Percentiles rank a stretch among this genome's conserved stretches.
phyloP scores from a whole-genome alignment of 768 basidiomycete genomes.

The Pulveroboletus sp. region DNA sequence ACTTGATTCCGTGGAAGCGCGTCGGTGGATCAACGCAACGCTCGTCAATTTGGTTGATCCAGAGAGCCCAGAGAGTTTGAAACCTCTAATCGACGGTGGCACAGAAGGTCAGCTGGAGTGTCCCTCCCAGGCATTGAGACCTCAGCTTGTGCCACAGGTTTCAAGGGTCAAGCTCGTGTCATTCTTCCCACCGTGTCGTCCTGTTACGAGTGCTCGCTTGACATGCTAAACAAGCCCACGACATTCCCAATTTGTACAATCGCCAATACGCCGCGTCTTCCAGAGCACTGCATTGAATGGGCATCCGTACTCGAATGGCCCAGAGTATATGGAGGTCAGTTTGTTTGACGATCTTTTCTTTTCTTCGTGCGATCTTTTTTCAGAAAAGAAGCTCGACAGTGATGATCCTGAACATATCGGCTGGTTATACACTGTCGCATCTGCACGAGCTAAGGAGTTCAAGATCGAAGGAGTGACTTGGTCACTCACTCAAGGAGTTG shows the following conservation, averaged over 20 bases:
- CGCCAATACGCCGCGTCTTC: constrained; percentile 95
- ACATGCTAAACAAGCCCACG: constrained; percentile 97
- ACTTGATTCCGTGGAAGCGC: constrained; percentile 93
- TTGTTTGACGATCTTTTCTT: neutral
- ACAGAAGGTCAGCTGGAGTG: constrained; percentile 71
- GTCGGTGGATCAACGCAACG: constrained; percentile 98
- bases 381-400: constrained; percentile 91
- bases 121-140: neutral
- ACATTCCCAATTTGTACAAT: constrained; percentile 99
- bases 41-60: constrained; percentile 91
- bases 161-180: constrained; percentile 97
- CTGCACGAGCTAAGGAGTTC: constrained; percentile 83
- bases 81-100: constrained; percentile 96
- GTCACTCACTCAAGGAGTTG: constrained; percentile 96
- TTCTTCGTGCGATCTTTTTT: constrained; percentile 2
- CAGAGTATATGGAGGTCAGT: constrained; percentile 76
- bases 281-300: constrained; percentile 99
- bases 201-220: constrained; percentile 97
- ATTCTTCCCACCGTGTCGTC: constrained; percentile 93
- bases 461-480: constrained; percentile 98
- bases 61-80: constrained; percentile 89
- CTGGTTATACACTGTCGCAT: constrained; percentile 84
- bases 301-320: constrained; percentile 99
- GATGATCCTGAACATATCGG: constrained; percentile 96
- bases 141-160: constrained; percentile 50